These are phyloP conservation scores for Xylaria nigripes DNA, from an alignment of 495 filamentous ascomycete species.

Conservation along the genomic window DNA sequence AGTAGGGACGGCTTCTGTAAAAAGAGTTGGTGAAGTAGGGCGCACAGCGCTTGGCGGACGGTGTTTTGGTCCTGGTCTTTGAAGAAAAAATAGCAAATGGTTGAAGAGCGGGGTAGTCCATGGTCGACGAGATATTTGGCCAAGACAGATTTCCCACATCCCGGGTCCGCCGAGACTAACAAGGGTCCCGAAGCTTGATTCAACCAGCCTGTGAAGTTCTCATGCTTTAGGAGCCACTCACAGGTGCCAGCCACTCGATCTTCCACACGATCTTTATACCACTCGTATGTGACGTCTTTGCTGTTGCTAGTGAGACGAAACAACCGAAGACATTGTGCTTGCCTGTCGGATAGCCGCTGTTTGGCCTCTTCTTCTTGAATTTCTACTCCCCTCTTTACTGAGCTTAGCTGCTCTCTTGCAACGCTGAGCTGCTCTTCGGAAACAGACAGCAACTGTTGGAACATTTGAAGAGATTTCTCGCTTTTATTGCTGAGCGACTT, in stretches of 20 bases:
- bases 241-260: conserved; percentile 32
- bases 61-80: conserved; percentile 44
- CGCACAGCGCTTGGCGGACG: conserved; percentile 31
- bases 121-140: conserved; percentile 38
- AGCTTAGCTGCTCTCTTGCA: background rate
- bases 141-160: conserved; percentile 50
- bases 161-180: conserved; percentile 47
- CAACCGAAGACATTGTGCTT: conserved; percentile 25
- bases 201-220: conserved; percentile 29
- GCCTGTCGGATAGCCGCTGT: conserved; percentile 11
- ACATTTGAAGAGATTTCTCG: background rate
- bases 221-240: conserved; percentile 32
- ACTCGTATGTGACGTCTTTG: conserved; percentile 26
- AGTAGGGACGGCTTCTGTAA: conserved; percentile 23
- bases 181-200: conserved; percentile 23
- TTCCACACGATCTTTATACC: conserved; percentile 36
- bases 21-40: conserved; percentile 44
- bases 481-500: background rate
- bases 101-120: conserved; percentile 14
- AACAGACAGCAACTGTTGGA: background rate
- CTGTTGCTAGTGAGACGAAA: conserved; percentile 21
- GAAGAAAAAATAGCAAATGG: conserved; percentile 51
- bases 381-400: conserved; percentile 12
- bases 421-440: background rate
- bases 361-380: conserved; percentile 10